phyloP scores from a whole-genome alignment of 2,329 filamentous ascomycete species.

The Cercospora sp. region DNA sequence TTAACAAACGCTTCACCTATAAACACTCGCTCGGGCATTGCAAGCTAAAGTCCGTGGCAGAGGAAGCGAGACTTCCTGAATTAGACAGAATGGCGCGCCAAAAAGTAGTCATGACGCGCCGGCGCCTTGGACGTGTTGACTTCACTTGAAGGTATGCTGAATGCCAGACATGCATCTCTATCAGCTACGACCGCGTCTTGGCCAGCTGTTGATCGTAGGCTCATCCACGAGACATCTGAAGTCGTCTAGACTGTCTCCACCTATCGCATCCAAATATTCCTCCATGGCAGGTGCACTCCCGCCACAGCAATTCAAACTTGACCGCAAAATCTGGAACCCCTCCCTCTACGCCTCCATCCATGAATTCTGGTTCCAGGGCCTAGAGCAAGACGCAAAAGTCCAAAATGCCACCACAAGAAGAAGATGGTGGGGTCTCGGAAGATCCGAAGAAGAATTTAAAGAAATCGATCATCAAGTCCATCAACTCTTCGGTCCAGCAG shows the following conservation, averaged over 20 bases:
- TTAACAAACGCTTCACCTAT: not conserved
- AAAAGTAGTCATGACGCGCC: not conserved
- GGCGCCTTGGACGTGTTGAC: not conserved
- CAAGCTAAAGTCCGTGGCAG: not conserved
- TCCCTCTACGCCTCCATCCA: constrained; percentile 41
- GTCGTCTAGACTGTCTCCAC: not conserved
- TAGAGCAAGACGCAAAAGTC: constrained; percentile 33
- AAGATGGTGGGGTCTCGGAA: constrained; percentile 43
- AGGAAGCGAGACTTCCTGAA: not conserved
- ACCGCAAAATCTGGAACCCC: constrained; percentile 44
- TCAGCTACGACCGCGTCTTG: not conserved
- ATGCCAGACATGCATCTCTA: not conserved
- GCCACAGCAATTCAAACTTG: constrained; percentile 35
- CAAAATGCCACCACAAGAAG: constrained; percentile 33
- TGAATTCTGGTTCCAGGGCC: constrained; percentile 43
- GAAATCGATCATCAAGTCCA: constrained; percentile 43
- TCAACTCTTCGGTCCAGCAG: constrained; percentile 38
- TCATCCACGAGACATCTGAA: not conserved
- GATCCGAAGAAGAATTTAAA: constrained; percentile 36
- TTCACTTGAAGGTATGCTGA: not conserved
- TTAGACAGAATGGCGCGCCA: not conserved
- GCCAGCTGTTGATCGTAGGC: not conserved
- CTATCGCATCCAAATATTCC: not conserved
- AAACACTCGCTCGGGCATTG: not conserved
- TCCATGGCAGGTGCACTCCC: constrained; percentile 2